Percentiles rank a stretch among this genome's conserved stretches.
These are phyloP conservation scores for Termitomyces sp. DNA, from an alignment of 1,284 basidiomycete species.

Conservation along the genomic window DNA sequence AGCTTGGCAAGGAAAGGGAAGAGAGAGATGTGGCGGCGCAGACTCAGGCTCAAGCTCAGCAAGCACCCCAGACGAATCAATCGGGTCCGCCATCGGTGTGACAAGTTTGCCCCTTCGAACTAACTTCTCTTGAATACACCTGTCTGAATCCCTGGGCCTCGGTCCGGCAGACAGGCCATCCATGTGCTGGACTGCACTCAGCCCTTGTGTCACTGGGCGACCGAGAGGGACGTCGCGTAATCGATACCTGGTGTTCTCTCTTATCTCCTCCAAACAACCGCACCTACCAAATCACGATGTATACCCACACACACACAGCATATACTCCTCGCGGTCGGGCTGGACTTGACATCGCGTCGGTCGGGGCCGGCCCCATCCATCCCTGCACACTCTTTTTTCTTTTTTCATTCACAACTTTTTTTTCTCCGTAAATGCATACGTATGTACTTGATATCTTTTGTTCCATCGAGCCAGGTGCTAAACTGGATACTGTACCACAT, in stretches of 20 bases:
- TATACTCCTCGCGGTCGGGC: not conserved
- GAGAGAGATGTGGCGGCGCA: conserved; percentile 11
- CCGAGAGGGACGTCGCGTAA: not conserved
- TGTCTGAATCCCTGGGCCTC: not conserved
- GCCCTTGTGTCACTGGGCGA: not conserved
- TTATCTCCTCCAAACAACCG: not conserved
- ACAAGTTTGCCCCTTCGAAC: not conserved
- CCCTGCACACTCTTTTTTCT: not conserved
- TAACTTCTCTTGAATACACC: not conserved
- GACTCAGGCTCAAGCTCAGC: not conserved
- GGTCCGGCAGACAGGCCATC: not conserved
- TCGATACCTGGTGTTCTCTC: not conserved
- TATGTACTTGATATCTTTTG: not conserved
- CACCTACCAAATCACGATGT: not conserved
- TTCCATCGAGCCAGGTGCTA: not conserved
- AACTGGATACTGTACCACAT: not conserved
- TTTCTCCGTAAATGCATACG: not conserved
- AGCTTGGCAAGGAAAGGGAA: conserved; percentile 16
- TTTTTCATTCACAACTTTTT: not conserved
- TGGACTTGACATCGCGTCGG: not conserved
- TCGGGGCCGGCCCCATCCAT: not conserved
- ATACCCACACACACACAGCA: conserved; percentile 2
- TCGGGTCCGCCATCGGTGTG: conserved; percentile 1
- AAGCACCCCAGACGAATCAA: not conserved
- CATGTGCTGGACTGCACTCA: not conserved